A percentile compares a stretch with the other conserved stretches of the same genome.
Evolutionary conservation across 345 rosid species (phyloP).

Genomic region (Triadica sebifera): DNA sequence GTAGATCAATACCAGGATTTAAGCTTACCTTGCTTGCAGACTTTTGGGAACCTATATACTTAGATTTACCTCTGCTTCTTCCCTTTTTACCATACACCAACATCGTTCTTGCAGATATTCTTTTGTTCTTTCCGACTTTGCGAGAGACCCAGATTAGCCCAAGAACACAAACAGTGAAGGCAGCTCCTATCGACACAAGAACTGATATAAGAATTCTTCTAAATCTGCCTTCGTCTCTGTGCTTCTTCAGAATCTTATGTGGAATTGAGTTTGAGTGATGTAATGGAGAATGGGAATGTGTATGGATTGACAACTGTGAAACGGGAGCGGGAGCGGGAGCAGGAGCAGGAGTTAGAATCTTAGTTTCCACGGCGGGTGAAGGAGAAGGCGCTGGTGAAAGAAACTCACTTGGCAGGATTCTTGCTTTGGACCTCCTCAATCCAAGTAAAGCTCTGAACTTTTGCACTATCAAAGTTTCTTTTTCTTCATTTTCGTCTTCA

Average conservation of each 20-base stretch:
- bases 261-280: slow-evolving; percentile 32
- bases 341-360: slow-evolving; percentile 30
- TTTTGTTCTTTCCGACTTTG: slow-evolving; percentile 30
- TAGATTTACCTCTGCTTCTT: slow-evolving; percentile 39
- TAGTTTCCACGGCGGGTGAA: slow-evolving; percentile 24
- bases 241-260: slow-evolving; percentile 30
- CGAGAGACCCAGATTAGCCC: slow-evolving; percentile 52
- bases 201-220: slow-evolving; percentile 50
- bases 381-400: slow-evolving; percentile 55
- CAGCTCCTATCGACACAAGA: slow-evolving; percentile 53
- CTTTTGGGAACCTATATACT: slow-evolving; percentile 30
- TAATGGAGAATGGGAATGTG: slow-evolving; percentile 39
- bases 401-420: slow-evolving; percentile 15
- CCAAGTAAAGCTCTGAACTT: slow-evolving; percentile 80
- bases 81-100: slow-evolving; percentile 36
- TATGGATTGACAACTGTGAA: slow-evolving; percentile 31
- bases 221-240: slow-evolving; percentile 27
- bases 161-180: slow-evolving; percentile 47
- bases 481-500: slow-evolving; percentile 45
- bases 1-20: slow-evolving; percentile 66
- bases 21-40: slow-evolving; percentile 58
- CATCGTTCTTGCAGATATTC: slow-evolving; percentile 26
- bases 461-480: slow-evolving; percentile 41
- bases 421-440: slow-evolving; percentile 27
- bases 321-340: slow-evolving; percentile 52